These are phyloP conservation scores for Vachellia pachyceras DNA, from an alignment of 306 rosid species.

Conservation along the genomic window DNA sequence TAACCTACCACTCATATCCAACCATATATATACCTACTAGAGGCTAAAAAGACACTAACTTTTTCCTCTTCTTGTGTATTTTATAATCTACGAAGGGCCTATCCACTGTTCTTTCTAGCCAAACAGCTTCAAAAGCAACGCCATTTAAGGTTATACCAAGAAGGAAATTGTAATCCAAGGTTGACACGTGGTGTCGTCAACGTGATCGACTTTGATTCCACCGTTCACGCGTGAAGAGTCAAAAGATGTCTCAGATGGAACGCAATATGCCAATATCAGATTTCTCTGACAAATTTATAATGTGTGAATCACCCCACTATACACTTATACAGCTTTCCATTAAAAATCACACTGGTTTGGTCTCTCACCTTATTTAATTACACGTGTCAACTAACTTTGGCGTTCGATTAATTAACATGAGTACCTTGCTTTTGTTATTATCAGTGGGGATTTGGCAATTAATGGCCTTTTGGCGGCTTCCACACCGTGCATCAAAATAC, in stretches of 20 bases:
- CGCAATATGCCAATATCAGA: conserved; percentile 55
- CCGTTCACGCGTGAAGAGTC: conserved; percentile 65
- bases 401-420: conserved; percentile 1
- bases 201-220: too few species aligned
- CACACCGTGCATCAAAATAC: not conserved
- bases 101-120: conserved; percentile 22
- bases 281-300: not conserved
- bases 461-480: conserved; percentile 30
- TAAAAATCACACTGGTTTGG: not conserved
- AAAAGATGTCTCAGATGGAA: conserved; percentile 64
- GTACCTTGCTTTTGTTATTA: conserved; percentile 1
- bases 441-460: conserved; percentile 35
- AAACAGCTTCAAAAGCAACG: conserved; percentile 21
- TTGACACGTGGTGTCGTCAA: conserved; percentile 68
- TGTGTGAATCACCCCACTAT: conserved; percentile 34
- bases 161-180: conserved; percentile 31
- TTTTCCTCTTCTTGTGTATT: conserved; percentile 6
- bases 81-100: conserved; percentile 25
- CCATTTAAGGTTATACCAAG: conserved; percentile 6
- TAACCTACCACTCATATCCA: conserved; percentile 52
- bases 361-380: not conserved
- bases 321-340: not conserved
- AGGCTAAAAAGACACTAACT: not conserved
- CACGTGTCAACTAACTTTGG: conserved; percentile 46
- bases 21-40: conserved; percentile 39